Percentiles rank a stretch among this genome's conserved stretches.
Evolutionary conservation across 495 filamentous ascomycete genomes (phyloP).

Genomic region (Penicillium salamii): DNA sequence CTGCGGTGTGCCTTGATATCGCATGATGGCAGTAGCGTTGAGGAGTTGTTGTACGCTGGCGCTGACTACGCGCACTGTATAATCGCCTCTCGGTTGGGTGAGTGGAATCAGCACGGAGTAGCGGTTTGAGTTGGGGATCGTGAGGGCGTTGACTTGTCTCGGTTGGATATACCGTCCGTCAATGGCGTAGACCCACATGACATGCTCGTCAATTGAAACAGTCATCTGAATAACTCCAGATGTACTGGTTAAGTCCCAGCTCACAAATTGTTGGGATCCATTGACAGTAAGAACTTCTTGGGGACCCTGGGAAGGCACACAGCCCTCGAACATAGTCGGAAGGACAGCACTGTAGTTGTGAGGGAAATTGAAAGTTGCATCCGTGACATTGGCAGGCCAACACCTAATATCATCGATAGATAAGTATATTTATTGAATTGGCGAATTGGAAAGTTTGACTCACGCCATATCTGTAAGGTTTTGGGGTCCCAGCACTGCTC

Average conservation of each 20-base stretch:
- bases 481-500: slow-evolving; percentile 18
- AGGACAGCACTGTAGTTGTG: slow-evolving; percentile 21
- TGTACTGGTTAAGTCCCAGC: slow-evolving; percentile 31
- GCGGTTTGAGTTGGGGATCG: slow-evolving; percentile 27
- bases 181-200: slow-evolving; percentile 41
- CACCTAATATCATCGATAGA: slow-evolving; percentile 13
- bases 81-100: slow-evolving; percentile 30
- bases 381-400: slow-evolving; percentile 16
- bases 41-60: slow-evolving; percentile 34
- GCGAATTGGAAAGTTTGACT: slow-evolving; percentile 1
- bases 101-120: slow-evolving; percentile 40
- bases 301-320: slow-evolving; percentile 26
- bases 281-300: slow-evolving; percentile 29
- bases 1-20: slow-evolving; percentile 20
- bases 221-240: slow-evolving; percentile 21
- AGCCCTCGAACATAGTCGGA: slow-evolving; percentile 30
- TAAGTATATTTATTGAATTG: neutral
- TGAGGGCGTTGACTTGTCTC: slow-evolving; percentile 29
- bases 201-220: slow-evolving; percentile 42
- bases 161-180: slow-evolving; percentile 43
- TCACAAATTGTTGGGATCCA: slow-evolving; percentile 22
- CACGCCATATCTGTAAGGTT: slow-evolving; percentile 51
- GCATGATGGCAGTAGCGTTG: slow-evolving; percentile 28
- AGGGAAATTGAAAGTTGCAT: slow-evolving; percentile 16
- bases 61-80: slow-evolving; percentile 37